These are phyloP conservation scores for Calamus simplicifolius DNA, from an alignment of 176 grass and related monocot species.

Conservation along the genomic window DNA sequence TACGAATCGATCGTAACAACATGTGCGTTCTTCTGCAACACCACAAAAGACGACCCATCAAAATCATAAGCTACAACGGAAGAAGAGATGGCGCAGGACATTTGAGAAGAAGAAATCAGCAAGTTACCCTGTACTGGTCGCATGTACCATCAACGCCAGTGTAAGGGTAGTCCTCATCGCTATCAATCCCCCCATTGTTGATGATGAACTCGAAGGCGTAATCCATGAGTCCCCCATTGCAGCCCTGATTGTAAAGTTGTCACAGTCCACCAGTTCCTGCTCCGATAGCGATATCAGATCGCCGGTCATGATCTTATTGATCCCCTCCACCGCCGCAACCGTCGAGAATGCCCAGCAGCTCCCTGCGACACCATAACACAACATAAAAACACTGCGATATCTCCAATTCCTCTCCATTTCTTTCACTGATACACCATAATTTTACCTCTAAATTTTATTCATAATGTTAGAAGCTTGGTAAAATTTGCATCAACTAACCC, in stretches of 20 bases:
- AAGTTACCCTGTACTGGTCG: constrained; percentile 26
- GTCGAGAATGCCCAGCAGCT: constrained; percentile 49
- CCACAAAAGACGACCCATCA: not conserved
- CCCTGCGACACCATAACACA: constrained; percentile 3
- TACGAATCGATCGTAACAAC: constrained; percentile 33
- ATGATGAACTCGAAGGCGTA: constrained; percentile 39
- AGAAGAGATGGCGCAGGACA: no score
- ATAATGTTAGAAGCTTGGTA: no score
- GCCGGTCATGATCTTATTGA: constrained; percentile 42
- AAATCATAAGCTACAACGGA: no score
- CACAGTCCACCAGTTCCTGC: constrained; percentile 58
- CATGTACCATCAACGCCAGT: constrained; percentile 16
- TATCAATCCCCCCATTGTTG: constrained; percentile 32
- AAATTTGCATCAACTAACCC: no score
- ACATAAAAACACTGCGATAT: not conserved
- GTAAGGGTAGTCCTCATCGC: constrained; percentile 27
- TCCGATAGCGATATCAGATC: constrained; percentile 39
- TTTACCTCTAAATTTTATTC: no score
- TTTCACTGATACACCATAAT: no score
- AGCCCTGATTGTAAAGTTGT: constrained; percentile 29
- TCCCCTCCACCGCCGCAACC: constrained; percentile 42
- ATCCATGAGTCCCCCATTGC: constrained; percentile 39
- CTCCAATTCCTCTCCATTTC: not conserved
- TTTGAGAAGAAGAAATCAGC: no score
- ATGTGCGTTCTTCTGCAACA: constrained; percentile 28